A percentile compares a stretch with the other conserved stretches of the same genome.
These are phyloP conservation scores for Stagonosporopsis tanaceti DNA, from an alignment of 2,329 filamentous ascomycete genomes.

Conservation along the genomic window DNA sequence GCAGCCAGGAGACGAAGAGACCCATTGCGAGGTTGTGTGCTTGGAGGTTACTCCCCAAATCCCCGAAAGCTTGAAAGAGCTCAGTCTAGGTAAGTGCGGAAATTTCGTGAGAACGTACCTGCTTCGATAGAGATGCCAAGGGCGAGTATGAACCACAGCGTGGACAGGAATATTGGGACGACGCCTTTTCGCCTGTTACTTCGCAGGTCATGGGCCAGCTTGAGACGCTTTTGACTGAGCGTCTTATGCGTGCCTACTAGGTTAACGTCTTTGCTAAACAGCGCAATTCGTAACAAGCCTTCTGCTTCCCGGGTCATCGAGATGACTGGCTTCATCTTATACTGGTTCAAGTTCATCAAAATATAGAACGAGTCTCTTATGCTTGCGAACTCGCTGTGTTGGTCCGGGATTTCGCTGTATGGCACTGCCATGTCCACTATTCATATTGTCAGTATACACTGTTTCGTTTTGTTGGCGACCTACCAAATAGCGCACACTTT, in stretches of 20 bases:
- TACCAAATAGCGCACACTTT: conserved; percentile 37
- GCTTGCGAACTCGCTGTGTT: conserved; percentile 39
- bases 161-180: conserved; percentile 49
- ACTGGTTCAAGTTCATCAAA: conserved; percentile 54
- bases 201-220: conserved; percentile 49
- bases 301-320: conserved; percentile 42
- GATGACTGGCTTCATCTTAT: conserved; percentile 43
- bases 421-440: conserved; percentile 42
- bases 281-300: conserved; percentile 47
- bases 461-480: neutral
- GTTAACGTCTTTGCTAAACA: conserved; percentile 49
- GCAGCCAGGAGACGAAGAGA: conserved; percentile 54
- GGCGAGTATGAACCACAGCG: conserved; percentile 51
- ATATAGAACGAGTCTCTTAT: conserved; percentile 55
- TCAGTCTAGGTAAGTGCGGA: neutral
- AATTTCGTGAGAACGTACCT: neutral
- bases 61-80: conserved; percentile 35
- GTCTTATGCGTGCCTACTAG: conserved; percentile 29
- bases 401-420: conserved; percentile 32
- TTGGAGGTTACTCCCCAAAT: conserved; percentile 48
- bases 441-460: conserved; percentile 23
- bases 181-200: conserved; percentile 50
- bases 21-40: conserved; percentile 55
- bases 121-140: conserved; percentile 42
- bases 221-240: conserved; percentile 37